Evolutionary conservation across 1,284 basidiomycete genomes (phyloP).

Genomic region (Fomitopsis palustris): DNA sequence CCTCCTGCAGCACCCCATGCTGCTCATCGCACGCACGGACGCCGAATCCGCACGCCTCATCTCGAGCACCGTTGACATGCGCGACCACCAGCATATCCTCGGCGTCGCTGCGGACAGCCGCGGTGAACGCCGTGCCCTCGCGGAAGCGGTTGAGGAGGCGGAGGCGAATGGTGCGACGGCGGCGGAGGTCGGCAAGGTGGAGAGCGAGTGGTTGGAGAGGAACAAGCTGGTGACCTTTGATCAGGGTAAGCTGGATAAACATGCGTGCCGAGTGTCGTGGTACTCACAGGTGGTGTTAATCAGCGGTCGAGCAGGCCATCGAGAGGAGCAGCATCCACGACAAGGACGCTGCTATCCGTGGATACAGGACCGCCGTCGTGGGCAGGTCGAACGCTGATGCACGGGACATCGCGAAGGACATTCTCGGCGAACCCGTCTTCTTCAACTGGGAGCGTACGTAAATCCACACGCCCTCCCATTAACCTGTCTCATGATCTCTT

Average conservation of each 20-base stretch:
- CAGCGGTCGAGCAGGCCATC: slow-evolving; percentile 66
- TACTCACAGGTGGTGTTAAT: slow-evolving; percentile 2
- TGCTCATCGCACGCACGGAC: slow-evolving; percentile 89
- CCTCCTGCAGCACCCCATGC: slow-evolving; percentile 83
- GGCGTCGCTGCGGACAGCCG: slow-evolving; percentile 49
- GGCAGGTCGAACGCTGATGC: slow-evolving; percentile 79
- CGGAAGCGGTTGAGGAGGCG: slow-evolving; percentile 75
- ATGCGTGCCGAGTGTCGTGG: background rate
- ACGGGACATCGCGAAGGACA: slow-evolving; percentile 66
- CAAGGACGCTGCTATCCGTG: slow-evolving; percentile 54
- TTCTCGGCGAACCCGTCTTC: slow-evolving; percentile 66
- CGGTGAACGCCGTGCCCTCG: slow-evolving; percentile 52
- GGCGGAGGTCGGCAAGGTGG: slow-evolving; percentile 71
- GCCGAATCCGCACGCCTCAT: slow-evolving; percentile 88
- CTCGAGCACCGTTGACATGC: slow-evolving; percentile 78
- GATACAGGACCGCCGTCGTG: slow-evolving; percentile 55
- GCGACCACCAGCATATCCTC: slow-evolving; percentile 75
- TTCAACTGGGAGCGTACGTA: slow-evolving; percentile 87
- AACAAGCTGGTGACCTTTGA: slow-evolving; percentile 82
- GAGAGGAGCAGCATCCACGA: slow-evolving; percentile 41
- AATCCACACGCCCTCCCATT: background rate
- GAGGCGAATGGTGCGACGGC: slow-evolving; percentile 67
- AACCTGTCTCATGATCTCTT: background rate
- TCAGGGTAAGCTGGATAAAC: slow-evolving; percentile 50
- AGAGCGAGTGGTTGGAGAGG: slow-evolving; percentile 73